Evolutionary conservation across 2,329 filamentous ascomycete genomes (phyloP).

Genomic region (Scytalidium sp.): DNA sequence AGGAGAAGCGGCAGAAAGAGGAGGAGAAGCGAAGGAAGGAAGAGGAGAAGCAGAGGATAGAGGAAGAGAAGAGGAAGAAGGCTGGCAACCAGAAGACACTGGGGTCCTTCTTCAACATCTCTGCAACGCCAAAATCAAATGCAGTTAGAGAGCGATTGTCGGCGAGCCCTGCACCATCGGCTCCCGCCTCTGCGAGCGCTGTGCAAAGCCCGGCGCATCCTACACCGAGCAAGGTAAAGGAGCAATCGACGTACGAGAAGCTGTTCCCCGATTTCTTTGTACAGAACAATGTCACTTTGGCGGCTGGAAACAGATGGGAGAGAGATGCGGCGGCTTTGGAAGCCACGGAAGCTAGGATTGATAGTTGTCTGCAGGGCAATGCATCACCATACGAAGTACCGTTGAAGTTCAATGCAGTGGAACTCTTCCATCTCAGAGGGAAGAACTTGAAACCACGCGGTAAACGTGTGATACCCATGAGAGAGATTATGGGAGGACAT

Average conservation of each 20-base stretch:
- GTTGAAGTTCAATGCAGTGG: slow-evolving; percentile 39
- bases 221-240: slow-evolving; percentile 25
- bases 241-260: slow-evolving; percentile 58
- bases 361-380: slow-evolving; percentile 47
- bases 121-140: slow-evolving; percentile 10
- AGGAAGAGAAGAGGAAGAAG: slow-evolving; percentile 42
- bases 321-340: slow-evolving; percentile 55
- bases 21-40: slow-evolving; percentile 33
- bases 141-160: slow-evolving; percentile 22
- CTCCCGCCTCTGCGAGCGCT: slow-evolving; percentile 9
- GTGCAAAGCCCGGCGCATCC: slow-evolving; percentile 4
- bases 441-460: slow-evolving; percentile 39
- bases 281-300: slow-evolving; percentile 70
- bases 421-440: slow-evolving; percentile 43
- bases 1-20: slow-evolving; percentile 23
- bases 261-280: slow-evolving; percentile 80
- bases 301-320: slow-evolving; percentile 49
- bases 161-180: slow-evolving; percentile 19
- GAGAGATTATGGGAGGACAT: slow-evolving; percentile 27
- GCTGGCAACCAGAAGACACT: slow-evolving; percentile 42
- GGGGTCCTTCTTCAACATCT: slow-evolving; percentile 21
- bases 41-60: slow-evolving; percentile 37
- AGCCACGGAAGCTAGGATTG: slow-evolving; percentile 49
- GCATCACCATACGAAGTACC: slow-evolving; percentile 40
- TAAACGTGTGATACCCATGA: slow-evolving; percentile 18